phyloP scores from a whole-genome alignment of 1,284 basidiomycete species.

The Tausonia pullulans region DNA sequence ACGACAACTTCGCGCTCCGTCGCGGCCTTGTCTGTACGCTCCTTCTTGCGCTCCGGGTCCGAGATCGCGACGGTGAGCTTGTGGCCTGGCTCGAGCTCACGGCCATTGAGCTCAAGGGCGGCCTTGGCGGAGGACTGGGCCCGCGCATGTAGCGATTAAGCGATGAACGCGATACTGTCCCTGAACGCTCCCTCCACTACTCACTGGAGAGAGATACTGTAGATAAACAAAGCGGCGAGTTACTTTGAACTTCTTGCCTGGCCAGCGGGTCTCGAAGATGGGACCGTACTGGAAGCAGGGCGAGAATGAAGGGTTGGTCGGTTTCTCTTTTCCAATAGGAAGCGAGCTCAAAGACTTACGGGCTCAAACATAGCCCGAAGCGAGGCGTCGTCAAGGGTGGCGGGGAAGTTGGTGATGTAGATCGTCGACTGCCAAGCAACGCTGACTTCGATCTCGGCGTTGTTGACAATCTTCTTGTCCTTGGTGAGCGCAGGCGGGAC shows the following conservation, averaged over 20 bases:
- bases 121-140: conserved; percentile 58
- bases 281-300: conserved; percentile 55
- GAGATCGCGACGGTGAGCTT: conserved; percentile 73
- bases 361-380: conserved; percentile 67
- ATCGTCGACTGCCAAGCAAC: conserved; percentile 89
- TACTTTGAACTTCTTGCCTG: conserved; percentile 87
- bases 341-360: conserved; percentile 37
- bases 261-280: conserved; percentile 93
- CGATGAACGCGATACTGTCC: not conserved
- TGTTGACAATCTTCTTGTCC: conserved; percentile 75
- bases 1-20: conserved; percentile 76
- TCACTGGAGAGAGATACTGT: conserved; percentile 71
- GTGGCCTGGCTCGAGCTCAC: conserved; percentile 55
- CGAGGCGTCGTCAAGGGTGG: conserved; percentile 63
- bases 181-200: conserved; percentile 25
- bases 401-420: conserved; percentile 93
- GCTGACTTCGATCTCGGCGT: conserved; percentile 64
- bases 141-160: not conserved
- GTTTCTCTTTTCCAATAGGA: not conserved
- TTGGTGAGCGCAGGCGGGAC: conserved; percentile 79
- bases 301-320: not conserved
- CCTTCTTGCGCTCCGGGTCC: conserved; percentile 77
- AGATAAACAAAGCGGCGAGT: conserved; percentile 90
- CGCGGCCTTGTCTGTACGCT: conserved; percentile 71
- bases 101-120: conserved; percentile 65